These are phyloP conservation scores for Umbelopsis vinacea DNA, from an alignment of 192 early-diverging fungal genomes.

Conservation along the genomic window DNA sequence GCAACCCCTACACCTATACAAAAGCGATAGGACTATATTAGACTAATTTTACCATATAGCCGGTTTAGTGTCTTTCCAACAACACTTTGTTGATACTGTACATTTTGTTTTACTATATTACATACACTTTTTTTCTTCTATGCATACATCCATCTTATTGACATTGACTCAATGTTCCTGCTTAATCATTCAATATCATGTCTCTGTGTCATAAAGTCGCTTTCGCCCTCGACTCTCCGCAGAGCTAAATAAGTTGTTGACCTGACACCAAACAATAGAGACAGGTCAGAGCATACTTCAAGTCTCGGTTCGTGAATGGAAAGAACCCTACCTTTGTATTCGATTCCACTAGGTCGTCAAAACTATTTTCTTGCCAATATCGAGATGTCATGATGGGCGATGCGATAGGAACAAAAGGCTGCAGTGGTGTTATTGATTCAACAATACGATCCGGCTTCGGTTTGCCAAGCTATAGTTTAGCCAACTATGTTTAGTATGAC, in stretches of 20 bases:
- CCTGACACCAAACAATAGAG: background rate
- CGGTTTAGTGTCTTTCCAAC: too few species aligned
- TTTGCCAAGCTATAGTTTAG: background rate
- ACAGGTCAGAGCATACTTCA: background rate
- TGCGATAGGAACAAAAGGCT: background rate
- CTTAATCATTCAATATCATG: background rate
- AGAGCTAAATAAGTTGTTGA: background rate
- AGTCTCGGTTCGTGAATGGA: too few species aligned
- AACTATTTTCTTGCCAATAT: conserved; percentile 22
- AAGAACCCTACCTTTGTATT: background rate
- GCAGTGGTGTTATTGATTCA: background rate
- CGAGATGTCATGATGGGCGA: conserved; percentile 18
- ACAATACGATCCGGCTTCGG: conserved; percentile 19
- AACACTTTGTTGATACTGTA: too few species aligned
- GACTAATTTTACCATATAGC: too few species aligned
- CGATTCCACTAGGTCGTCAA: background rate
- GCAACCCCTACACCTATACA: background rate
- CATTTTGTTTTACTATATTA: too few species aligned
- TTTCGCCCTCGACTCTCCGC: background rate
- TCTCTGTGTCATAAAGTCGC: background rate
- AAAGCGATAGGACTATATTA: background rate
- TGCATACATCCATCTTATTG: too few species aligned
- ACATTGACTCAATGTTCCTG: too few species aligned
- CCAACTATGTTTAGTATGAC: too few species aligned
- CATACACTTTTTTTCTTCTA: too few species aligned